Evolutionary conservation across 2,329 filamentous ascomycete genomes (phyloP), one percentile per base, ranked within the genome.

Genomic region (Chalaropsis ovoidea): DNA sequence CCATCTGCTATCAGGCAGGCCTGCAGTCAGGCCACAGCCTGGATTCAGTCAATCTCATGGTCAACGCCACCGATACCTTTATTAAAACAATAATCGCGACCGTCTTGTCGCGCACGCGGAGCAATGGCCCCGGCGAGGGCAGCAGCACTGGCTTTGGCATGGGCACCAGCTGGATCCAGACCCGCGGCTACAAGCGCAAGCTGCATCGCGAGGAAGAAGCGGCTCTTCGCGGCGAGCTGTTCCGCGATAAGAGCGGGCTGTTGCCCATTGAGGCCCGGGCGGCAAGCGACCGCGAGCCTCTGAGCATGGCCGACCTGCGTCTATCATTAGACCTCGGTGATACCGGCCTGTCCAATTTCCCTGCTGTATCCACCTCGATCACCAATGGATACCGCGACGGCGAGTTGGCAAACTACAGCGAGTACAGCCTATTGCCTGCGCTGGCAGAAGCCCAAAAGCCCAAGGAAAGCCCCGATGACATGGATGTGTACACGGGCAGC

Each of bases 181-280:
- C 90, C 1, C 82, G 86, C 70, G 86, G 84, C 67, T 96, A 93
- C 75, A 85, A 84, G 69, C 81, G 82, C 67, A 88, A 90, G 72
- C 79, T 96, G 11, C 83, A 85, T 65, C 79, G 80, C 60, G 92
- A 96, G 74, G 91, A 96, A 72, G 82, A 87, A 54, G 82, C 84
- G 0, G 85, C 83, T 31, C 81, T 85, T 49, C 80, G 84, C n/a
- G 90, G 91, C 3, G 88, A 92, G 70, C 74, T 95, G 1, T 78
- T 82, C 19, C 82, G 89, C 69, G 89, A 91, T 67, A 86, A 88
- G 67, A 86, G 83, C 61, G 91, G 91, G 0, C 76, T 95, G 35
- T 76, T 96, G 5, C 93, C 92, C 0, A 78, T 91, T 43, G 91
- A 96, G 74, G 84, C 88, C 2, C 90, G 88, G 72, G 86, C 87